phyloP scores from a whole-genome alignment of 2,329 filamentous ascomycete genomes.

The Apiospora arundinis region DNA sequence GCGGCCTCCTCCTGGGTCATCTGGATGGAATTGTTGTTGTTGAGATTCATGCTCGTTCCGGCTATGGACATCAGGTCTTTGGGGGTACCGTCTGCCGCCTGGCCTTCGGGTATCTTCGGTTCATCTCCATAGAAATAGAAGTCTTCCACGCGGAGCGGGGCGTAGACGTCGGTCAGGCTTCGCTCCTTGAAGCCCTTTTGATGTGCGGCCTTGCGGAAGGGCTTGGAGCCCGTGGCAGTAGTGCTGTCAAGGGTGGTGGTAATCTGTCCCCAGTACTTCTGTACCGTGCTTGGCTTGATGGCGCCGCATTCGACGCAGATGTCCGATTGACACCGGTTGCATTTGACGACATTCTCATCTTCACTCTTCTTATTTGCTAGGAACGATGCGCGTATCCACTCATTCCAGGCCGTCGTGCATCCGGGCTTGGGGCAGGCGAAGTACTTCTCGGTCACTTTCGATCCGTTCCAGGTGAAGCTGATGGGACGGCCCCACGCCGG shows the following conservation, averaged over 20 bases:
- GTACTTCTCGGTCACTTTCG: not conserved
- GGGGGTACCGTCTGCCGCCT: not conserved
- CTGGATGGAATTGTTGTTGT: not conserved
- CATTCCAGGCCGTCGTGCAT: not conserved
- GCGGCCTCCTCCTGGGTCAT: not conserved
- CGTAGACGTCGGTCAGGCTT: conserved; percentile 14
- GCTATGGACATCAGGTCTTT: not conserved
- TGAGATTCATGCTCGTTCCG: not conserved
- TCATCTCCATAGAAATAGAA: not conserved
- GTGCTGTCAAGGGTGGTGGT: not conserved
- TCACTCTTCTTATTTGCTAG: too few species aligned
- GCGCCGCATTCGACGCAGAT: conserved; percentile 16
- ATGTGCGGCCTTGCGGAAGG: conserved; percentile 12
- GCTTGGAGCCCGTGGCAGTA: not conserved
- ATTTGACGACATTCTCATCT: not conserved
- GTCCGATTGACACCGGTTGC: not conserved
- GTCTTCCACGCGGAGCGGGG: not conserved
- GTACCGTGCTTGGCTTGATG: not conserved
- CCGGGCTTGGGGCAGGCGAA: not conserved
- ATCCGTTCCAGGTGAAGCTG: not conserved
- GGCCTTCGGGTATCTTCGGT: not conserved
- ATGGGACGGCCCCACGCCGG: not conserved
- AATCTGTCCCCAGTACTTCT: not conserved
- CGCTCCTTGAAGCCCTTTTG: conserved; percentile 16
- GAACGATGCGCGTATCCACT: not conserved